phyloP scores from a whole-genome alignment of 2,329 filamentous ascomycete genomes.

The Cryphonectria radicalis region DNA sequence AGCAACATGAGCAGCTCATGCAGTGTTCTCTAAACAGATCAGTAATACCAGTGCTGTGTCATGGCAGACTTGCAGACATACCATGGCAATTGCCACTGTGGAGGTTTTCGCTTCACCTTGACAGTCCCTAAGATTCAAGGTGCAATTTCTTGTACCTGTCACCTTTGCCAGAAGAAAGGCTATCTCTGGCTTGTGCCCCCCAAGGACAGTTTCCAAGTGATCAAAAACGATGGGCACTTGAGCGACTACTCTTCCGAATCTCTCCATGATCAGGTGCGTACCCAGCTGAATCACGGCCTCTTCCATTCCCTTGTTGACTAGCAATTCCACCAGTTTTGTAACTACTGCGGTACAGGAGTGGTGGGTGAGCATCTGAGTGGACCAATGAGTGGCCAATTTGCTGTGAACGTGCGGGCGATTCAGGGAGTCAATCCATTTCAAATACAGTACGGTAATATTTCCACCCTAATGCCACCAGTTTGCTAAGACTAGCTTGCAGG shows the following conservation, averaged over 20 bases:
- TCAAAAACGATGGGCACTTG: slow-evolving; percentile 16
- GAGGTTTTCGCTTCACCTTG: neutral
- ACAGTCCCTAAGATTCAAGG: neutral
- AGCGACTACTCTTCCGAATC: neutral
- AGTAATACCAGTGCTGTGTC: neutral
- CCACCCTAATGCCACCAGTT: neutral
- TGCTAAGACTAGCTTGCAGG: neutral
- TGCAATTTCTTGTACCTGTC: slow-evolving; percentile 22
- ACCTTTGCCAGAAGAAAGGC: slow-evolving; percentile 27
- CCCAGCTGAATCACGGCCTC: neutral
- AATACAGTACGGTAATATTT: slow-evolving; percentile 12
- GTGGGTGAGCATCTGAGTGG: neutral
- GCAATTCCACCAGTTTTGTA: neutral
- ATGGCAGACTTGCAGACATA: neutral
- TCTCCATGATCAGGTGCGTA: neutral
- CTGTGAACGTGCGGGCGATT: slow-evolving; percentile 20
- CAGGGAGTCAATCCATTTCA: slow-evolving; percentile 24
- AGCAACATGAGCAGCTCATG: neutral
- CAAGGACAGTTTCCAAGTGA: neutral
- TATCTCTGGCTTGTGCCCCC: slow-evolving; percentile 25
- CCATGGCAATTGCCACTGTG: slow-evolving; percentile 4
- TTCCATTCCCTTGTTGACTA: neutral
- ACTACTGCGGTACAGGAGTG: neutral
- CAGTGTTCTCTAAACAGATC: neutral
- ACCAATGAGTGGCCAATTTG: slow-evolving; percentile 10